Evolutionary conservation across 1,284 basidiomycete genomes (phyloP), one percentile per base, ranked within the genome.

Genomic region (Ustilago crameri): DNA sequence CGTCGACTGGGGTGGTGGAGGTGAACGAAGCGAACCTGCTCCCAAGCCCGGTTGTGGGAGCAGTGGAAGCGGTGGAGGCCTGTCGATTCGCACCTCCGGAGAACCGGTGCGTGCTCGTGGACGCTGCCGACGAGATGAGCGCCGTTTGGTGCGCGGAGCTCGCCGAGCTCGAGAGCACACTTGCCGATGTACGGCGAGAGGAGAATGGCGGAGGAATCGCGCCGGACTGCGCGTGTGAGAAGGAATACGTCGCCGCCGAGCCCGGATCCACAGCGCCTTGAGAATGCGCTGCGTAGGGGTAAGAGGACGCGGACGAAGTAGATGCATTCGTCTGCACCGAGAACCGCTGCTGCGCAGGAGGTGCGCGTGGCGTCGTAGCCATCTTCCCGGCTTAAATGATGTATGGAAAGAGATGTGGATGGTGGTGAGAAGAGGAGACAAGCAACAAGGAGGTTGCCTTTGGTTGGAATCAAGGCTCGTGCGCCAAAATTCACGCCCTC

Each of bases 341-440:
- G 14, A 55, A 69, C 15, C 66, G 59, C 48, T 69, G 59, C 48
- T 69, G 60, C 23, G 66, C n/a, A n/a, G n/a, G n/a, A n/a, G n/a
- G 52, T 14, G 20, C 55, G 5, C 66, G 51, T 1, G 66, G 66
- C 38, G 66, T 69, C 3, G 55, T 43, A 7, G 60, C 35, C 66
- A 63, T 69, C 20, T 20, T 44, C 15, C 8, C n/a, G n/a, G 27
- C 26, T n/a, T 4, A 10, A 18, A 5, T 27, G 15, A 9, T 12
- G 41, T 42, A 12, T 14, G 22, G 43, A 27, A 34, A 22, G 5
- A 18, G 24, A 47, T 24, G 47, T 17, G 9, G 35, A 9, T 32
- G 37, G 18, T 41, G 44, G 24, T 27, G 51, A 32, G 45, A 34
- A 48, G n/a, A 15, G 32, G 23, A 26, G 27, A 17, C 15, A 34